Percentiles rank a stretch among this genome's conserved stretches.
These are phyloP conservation scores for Penicillium ucsense DNA, from an alignment of 495 filamentous ascomycete species.

Conservation along the genomic window DNA sequence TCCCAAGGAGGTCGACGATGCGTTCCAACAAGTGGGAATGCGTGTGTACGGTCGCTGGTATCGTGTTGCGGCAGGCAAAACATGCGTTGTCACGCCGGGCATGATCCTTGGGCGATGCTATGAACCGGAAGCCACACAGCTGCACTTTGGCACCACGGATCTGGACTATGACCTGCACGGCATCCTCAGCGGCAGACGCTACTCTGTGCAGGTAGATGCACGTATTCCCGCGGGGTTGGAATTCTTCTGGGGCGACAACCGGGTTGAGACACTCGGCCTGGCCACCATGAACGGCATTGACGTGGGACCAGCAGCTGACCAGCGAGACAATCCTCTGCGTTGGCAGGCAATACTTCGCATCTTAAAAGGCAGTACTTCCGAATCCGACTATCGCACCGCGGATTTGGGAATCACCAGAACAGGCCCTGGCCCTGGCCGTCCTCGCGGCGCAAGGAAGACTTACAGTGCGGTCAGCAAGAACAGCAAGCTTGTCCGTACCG, in stretches of 20 bases:
- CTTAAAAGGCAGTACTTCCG: conserved; percentile 20
- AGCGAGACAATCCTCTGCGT: conserved; percentile 27
- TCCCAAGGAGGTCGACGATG: conserved; percentile 18
- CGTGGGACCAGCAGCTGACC: conserved; percentile 30
- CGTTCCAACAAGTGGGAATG: conserved; percentile 34
- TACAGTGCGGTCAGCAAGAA: conserved; percentile 25
- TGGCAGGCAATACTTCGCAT: conserved; percentile 39
- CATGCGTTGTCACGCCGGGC: conserved; percentile 36
- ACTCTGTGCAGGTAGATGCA: conserved; percentile 30
- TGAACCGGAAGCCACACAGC: conserved; percentile 37
- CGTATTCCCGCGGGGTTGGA: conserved; percentile 33
- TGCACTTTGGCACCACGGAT: conserved; percentile 29
- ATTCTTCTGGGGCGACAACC: conserved; percentile 50
- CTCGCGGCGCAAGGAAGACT: conserved; percentile 7
- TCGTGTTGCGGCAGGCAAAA: conserved; percentile 24
- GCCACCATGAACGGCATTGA: conserved; percentile 43
- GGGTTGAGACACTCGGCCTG: conserved; percentile 44
- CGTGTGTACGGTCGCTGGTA: conserved; percentile 40
- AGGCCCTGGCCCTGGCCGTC: conserved; percentile 11
- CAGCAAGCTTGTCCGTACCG: conserved; percentile 26
- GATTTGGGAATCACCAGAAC: neutral
- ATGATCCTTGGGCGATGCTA: conserved; percentile 46
- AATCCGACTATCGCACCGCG: neutral
- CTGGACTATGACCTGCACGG: conserved; percentile 27
- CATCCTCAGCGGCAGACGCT: conserved; percentile 30